These are phyloP conservation scores for Cercospora sp. DNA, from an alignment of 2,329 filamentous ascomycete species.

Conservation along the genomic window DNA sequence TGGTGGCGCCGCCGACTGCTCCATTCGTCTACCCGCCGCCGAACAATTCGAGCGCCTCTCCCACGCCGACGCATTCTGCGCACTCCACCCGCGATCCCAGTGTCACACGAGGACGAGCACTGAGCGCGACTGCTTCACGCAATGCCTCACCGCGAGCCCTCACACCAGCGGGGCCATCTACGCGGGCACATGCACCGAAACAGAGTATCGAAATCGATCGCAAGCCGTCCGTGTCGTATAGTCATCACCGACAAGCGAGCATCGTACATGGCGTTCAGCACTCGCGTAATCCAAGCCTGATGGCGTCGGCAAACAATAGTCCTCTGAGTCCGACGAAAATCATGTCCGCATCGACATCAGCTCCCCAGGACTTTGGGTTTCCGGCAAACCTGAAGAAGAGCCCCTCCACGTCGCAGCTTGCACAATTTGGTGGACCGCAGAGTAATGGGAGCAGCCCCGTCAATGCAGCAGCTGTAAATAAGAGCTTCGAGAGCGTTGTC, in stretches of 20 bases:
- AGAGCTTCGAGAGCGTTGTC: conserved; percentile 33
- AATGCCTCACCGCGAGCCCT: conserved; percentile 48
- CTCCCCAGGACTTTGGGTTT: conserved; percentile 24
- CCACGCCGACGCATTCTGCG: not conserved
- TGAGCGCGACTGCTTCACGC: conserved; percentile 45
- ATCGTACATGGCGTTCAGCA: conserved; percentile 97
- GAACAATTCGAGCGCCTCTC: conserved; percentile 11
- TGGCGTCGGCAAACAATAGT: conserved; percentile 72
- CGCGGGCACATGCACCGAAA: conserved; percentile 37
- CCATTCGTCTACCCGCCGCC: conserved; percentile 23
- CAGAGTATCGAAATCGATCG: conserved; percentile 47
- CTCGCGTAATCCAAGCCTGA: conserved; percentile 81
- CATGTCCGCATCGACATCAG: conserved; percentile 48
- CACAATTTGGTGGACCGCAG: conserved; percentile 30
- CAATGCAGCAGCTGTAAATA: conserved; percentile 30
- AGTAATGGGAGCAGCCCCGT: conserved; percentile 20
- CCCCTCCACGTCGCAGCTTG: conserved; percentile 37
- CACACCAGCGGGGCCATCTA: conserved; percentile 45
- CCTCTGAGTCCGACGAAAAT: conserved; percentile 88
- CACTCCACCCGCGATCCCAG: conserved; percentile 44
- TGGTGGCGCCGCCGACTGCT: conserved; percentile 35
- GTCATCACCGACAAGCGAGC: conserved; percentile 92
- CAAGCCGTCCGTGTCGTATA: conserved; percentile 62
- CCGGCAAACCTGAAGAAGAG: conserved; percentile 36
- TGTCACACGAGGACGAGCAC: conserved; percentile 49